Conservation (phyloP, 768 basidiomycete genomes). For the Leucosporidium creatinivorum region DNA sequence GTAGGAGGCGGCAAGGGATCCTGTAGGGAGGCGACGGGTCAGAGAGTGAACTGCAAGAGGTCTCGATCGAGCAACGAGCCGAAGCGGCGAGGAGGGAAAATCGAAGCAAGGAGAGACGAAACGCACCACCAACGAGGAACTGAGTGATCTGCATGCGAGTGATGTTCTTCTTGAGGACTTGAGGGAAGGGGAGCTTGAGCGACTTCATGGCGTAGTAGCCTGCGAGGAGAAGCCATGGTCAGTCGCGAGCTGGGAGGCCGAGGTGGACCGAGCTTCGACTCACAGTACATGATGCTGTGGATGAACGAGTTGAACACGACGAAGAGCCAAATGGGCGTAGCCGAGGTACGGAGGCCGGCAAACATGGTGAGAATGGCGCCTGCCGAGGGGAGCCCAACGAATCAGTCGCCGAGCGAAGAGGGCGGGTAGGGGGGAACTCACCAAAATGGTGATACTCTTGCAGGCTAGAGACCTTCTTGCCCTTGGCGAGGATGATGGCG, state of each 20-base stretch:
- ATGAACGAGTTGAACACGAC: constrained; percentile 37
- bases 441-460: background rate
- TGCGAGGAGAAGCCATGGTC: background rate
- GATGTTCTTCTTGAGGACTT: constrained; percentile 33
- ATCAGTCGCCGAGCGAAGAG: background rate
- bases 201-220: constrained; percentile 38
- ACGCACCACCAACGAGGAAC: constrained; percentile 32
- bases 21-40: background rate
- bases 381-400: too few species aligned
- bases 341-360: constrained; percentile 26
- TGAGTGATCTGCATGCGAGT: constrained; percentile 36
- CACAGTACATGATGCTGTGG: constrained; percentile 32
- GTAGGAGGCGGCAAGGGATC: constrained; percentile 29
- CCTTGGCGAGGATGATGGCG: constrained; percentile 37
- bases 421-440: background rate
- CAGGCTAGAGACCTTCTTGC: constrained; percentile 31
- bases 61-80: too few species aligned
- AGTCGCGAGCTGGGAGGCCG: too few species aligned
- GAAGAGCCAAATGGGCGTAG: constrained; percentile 31
- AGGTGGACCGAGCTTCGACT: background rate
- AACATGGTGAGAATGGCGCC: constrained; percentile 36
- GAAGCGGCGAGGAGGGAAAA: background rate
- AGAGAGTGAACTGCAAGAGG: too few species aligned
- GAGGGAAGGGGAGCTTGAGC: constrained; percentile 34
- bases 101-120: background rate